phyloP scores from a whole-genome alignment of 768 basidiomycete genomes.

The Plicaturopsis crispa region DNA sequence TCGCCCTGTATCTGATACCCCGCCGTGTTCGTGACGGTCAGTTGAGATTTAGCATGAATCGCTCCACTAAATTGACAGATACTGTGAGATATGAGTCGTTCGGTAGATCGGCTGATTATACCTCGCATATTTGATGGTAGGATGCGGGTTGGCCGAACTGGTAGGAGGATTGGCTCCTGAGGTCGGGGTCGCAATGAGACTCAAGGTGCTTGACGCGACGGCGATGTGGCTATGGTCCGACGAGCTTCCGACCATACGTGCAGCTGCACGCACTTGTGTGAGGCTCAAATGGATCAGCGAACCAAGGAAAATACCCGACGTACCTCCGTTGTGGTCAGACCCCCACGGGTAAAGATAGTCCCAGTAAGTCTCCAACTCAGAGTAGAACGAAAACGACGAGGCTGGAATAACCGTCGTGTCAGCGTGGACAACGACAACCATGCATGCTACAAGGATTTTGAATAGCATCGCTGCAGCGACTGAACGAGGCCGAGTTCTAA shows the following conservation, averaged over 20 bases:
- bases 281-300: neutral
- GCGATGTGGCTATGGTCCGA: conserved; percentile 31
- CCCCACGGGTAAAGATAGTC: conserved; percentile 40
- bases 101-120: neutral
- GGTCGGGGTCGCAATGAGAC: conserved; percentile 33
- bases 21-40: conserved; percentile 29
- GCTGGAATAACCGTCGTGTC: conserved; percentile 32
- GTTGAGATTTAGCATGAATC: conserved; percentile 32
- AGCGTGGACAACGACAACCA: too few species aligned
- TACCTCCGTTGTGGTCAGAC: conserved; percentile 38
- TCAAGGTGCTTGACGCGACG: conserved; percentile 28
- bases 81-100: neutral
- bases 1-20: conserved; percentile 33
- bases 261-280: conserved; percentile 18
- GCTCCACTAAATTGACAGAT: conserved; percentile 22
- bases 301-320: conserved; percentile 5
- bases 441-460: too few species aligned
- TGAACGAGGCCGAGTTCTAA: too few species aligned
- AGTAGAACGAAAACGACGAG: conserved; percentile 29
- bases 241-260: conserved; percentile 34
- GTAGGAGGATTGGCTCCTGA: conserved; percentile 29
- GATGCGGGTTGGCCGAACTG: conserved; percentile 31
- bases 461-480: too few species aligned
- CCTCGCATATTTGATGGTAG: conserved; percentile 36
- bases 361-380: conserved; percentile 32